Evolutionary conservation across 179 eudicot species (phyloP).

Genomic region (Carnegiea gigantea): DNA sequence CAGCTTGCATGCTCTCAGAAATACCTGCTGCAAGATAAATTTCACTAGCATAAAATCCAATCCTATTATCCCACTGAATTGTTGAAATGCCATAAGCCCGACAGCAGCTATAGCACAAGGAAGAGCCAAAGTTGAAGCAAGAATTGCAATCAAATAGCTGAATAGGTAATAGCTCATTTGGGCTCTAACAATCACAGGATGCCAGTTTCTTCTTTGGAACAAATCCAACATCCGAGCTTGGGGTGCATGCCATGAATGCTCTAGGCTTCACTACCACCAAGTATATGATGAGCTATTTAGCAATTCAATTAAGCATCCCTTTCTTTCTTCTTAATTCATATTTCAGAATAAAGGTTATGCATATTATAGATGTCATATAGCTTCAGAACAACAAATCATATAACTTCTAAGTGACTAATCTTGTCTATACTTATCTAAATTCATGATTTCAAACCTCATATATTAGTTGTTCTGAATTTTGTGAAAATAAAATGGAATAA

Average conservation of each 20-base stretch:
- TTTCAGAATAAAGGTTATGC: no score
- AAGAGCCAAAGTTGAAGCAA: neutral
- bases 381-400: no score
- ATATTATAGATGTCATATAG: no score
- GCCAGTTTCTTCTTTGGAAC: conserved; percentile 27
- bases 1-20: neutral
- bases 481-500: no score
- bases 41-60: conserved; percentile 18
- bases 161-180: neutral
- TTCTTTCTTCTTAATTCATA: neutral
- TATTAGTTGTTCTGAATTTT: no score
- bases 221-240: conserved; percentile 29
- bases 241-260: conserved; percentile 24
- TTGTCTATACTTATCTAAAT: no score
- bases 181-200: conserved; percentile 25
- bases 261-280: conserved; percentile 26
- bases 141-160: no score
- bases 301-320: neutral
- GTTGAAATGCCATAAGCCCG: conserved; percentile 19
- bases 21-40: conserved; percentile 19
- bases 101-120: neutral
- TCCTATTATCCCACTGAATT: conserved; percentile 14
- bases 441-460: no score
- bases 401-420: no score
- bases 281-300: neutral